Evolutionary conservation across 768 basidiomycete species (phyloP), one percentile per base, ranked within the genome.

Genomic region (Mycena vitilis): DNA sequence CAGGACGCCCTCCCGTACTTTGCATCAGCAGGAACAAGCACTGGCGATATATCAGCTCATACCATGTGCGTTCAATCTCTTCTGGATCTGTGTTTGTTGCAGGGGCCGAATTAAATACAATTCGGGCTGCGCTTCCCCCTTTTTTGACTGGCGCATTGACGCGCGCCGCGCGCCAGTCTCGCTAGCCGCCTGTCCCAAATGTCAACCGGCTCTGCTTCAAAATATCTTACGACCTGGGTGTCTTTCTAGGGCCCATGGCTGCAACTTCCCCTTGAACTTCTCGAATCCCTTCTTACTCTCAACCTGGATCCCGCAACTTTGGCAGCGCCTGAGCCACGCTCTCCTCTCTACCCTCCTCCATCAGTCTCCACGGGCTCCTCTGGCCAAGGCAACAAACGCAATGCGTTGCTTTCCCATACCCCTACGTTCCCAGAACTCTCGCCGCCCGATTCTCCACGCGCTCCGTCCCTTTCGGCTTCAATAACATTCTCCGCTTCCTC

Each of bases 11-110:
- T 18, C 85, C 90, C 0, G 88, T 92, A 42, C 85, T 96, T 4
- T 93, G 92, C 77, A 96, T 96, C 73, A 94, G 92, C 80, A 87
- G 95, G 72, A 95, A 96, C 82, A 96, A 96, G 78, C 95, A 96
- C 75, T 95, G 95, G 95, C 88, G 90, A 36, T 95, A 95, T 75
- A 95, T 96, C 80, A 94, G 92, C 79, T 94, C 94, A 25, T 95
- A 93, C 77, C 93, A 95, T 78, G 94, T 94, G 81, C 67, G 91
- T 89, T 54, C 67, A 48, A 51, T 71, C 25, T 64, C 65, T 57
- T 34, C 40, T 34, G 38, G 18, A 16, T 40, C 25, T 9, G 25
- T 36, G 13, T 6, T 25, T 54, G 15, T 25, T 30, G 30, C 30
- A 30, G 30, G 30, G 30, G 30, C 30, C 30, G 30, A 30, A 30